Conservation (phyloP, 495 filamentous ascomycete species). For the Tuber umbilicatum region DNA sequence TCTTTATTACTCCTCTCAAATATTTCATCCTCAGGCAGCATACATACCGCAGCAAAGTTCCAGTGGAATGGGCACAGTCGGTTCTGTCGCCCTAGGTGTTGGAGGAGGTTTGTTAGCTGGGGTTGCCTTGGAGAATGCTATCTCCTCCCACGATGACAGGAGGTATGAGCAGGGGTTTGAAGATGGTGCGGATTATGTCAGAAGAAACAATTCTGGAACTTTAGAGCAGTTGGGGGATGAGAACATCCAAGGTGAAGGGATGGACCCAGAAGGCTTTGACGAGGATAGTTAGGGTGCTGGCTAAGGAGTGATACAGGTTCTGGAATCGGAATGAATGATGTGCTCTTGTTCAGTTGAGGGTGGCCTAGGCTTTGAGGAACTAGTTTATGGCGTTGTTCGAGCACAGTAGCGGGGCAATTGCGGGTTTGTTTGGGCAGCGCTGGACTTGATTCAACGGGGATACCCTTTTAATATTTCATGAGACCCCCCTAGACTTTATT, state of each 20-base stretch:
- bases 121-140: conserved; percentile 29
- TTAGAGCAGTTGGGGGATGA: neutral
- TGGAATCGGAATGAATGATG: neutral
- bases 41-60: conserved; percentile 13
- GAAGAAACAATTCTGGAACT: conserved; percentile 8
- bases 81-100: conserved; percentile 41
- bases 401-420: neutral
- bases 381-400: neutral
- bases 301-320: neutral
- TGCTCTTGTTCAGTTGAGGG: neutral
- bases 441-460: neutral
- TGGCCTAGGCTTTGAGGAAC: neutral
- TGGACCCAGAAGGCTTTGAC: neutral
- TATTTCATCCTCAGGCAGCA: neutral
- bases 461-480: neutral
- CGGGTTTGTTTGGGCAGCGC: neutral
- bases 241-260: neutral
- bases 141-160: conserved; percentile 19
- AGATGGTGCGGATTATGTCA: conserved; percentile 36
- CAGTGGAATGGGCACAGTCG: conserved; percentile 27
- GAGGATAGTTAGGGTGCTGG: neutral
- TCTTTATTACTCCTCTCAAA: neutral
- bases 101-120: conserved; percentile 42
- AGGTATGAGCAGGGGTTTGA: conserved; percentile 37
- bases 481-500: neutral